Percentiles rank a stretch among this genome's conserved stretches.
phyloP scores from a whole-genome alignment of 2,329 filamentous ascomycete genomes.

The Aspergillus nomiae region DNA sequence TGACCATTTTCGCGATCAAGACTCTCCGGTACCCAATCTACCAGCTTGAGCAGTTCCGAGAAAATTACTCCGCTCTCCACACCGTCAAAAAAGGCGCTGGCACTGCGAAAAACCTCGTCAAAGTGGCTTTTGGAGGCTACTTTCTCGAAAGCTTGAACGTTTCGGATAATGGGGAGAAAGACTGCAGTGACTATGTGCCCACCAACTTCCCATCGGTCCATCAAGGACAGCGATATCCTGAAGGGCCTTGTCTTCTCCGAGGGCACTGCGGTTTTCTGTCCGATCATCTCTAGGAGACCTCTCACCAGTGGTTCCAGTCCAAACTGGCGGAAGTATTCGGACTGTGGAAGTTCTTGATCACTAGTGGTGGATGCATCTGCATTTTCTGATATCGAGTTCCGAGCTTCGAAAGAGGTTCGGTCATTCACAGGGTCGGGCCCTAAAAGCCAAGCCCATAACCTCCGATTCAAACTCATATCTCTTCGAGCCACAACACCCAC shows the following conservation, averaged over 20 bases:
- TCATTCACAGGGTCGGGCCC: conserved; percentile 66
- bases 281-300: conserved; percentile 77
- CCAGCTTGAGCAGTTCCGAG: conserved; percentile 72
- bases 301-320: conserved; percentile 73
- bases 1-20: conserved; percentile 53
- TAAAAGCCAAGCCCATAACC: conserved; percentile 94
- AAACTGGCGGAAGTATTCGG: conserved; percentile 80
- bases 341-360: conserved; percentile 58
- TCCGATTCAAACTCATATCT: conserved; percentile 95
- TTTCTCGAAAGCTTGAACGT: conserved; percentile 72
- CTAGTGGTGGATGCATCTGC: conserved; percentile 30
- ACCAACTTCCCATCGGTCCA: conserved; percentile 98
- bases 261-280: conserved; percentile 55
- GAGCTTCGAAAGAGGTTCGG: conserved; percentile 32
- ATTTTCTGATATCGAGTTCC: conserved; percentile 30
- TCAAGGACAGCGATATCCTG: conserved; percentile 87
- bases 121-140: conserved; percentile 71
- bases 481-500: conserved; percentile 83
- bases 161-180: conserved; percentile 82
- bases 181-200: conserved; percentile 84
- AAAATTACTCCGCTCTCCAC: conserved; percentile 95
- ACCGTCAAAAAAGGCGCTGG: conserved; percentile 94
- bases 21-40: conserved; percentile 56
- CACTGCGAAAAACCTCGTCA: conserved; percentile 85
- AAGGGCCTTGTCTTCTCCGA: conserved; percentile 80